Evolutionary conservation across 106 monocot genomes (phyloP).

Genomic region (Gastrodia elata): DNA sequence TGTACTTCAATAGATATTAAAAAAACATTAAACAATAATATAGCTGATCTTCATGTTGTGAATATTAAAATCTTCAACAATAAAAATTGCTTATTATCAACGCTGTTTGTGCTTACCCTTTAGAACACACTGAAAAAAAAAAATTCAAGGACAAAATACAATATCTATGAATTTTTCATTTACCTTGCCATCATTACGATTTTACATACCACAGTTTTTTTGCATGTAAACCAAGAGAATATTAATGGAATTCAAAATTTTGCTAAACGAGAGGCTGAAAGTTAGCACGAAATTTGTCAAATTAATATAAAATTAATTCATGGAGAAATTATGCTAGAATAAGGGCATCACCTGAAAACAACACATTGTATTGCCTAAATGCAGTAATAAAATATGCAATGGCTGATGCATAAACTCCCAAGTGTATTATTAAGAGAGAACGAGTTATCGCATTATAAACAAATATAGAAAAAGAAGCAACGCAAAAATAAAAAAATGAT

Average conservation of each 20-base stretch:
- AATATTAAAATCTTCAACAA: not conserved
- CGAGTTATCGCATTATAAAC: too few species aligned
- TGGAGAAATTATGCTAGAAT: not conserved
- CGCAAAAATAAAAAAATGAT: too few species aligned
- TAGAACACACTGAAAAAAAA: too few species aligned
- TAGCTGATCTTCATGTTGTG: not conserved
- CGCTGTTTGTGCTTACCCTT: too few species aligned
- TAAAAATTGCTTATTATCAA: not conserved
- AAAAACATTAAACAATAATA: not conserved
- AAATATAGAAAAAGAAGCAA: too few species aligned
- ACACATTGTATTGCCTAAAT: not conserved
- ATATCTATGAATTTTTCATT: not conserved
- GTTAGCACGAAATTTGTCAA: not conserved
- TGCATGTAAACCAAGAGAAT: too few species aligned
- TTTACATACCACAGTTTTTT: not conserved
- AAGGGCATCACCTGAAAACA: not conserved
- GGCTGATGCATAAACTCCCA: too few species aligned
- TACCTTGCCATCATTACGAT: not conserved
- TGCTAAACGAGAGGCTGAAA: not conserved
- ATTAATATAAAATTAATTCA: not conserved
- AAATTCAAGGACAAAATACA: not conserved
- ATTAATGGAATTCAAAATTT: not conserved
- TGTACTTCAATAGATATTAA: not conserved
- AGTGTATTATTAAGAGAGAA: too few species aligned
- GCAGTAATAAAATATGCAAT: not conserved